Base-by-base conservation (phyloP, 331 rosid species). In the Quercus tomentella region DNA sequence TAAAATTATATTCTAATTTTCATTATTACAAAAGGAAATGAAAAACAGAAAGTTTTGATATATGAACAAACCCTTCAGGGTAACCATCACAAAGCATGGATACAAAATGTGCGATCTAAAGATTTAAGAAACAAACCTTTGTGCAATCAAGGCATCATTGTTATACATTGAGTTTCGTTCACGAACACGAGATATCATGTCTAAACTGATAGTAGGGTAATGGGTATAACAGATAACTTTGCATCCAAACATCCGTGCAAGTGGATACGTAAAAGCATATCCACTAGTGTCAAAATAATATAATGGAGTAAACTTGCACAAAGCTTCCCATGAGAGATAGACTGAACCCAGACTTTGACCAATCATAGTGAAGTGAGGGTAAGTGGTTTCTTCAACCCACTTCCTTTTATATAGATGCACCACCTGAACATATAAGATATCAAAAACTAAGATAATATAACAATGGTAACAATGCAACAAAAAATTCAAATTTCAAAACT, bases 161-260 rank as follows among this genome's bases (percentile, higher is more conserved):
- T 95, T 95, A 85, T 95, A 95, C 96, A 91, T 88, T 1, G 70
- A 80, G 76, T 75, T 93, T 77, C 82, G 89, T 6, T 87, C 88
- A 67, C 93, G 91, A 86, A 95, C 99, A 4, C 98, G 94, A 35
- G 99, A 89, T n/a, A 95, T 77, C 99, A 95, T 93, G 86, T 93
- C 97, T 52, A 86, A 30, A 79, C 98, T 95, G 86, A 95, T 95
- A 14, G 99, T 95, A 69, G 99, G 99, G 78, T 95, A 92, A 85
- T 95, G 99, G 1, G 99, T 91, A 37, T 93, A 95, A 89, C 97
- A 93, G 78, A 95, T 84, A 76, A 95, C 97, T 78, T 77, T 91
- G 85, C 99, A 95, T 68, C 99, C 97, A 80, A 95, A 95, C 70
- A 91, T 81, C 83, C 97, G 81, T 5, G 98, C 97, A 80, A 95